phyloP scores from a whole-genome alignment of 805 yeast species.

The Torulaspora microellipsoides region DNA sequence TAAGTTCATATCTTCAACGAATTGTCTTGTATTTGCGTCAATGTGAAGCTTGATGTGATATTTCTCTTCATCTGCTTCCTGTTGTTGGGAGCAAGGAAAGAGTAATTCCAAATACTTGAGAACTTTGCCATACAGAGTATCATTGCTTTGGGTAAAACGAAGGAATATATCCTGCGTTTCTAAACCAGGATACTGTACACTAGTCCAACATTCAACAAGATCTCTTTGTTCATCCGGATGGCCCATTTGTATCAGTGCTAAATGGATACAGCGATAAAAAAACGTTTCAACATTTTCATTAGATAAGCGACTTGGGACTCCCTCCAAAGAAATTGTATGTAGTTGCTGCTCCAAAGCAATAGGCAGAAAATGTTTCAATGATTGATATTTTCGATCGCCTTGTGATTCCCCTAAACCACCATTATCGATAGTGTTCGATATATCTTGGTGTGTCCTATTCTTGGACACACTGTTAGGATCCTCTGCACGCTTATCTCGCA shows the following conservation, averaged over 20 bases:
- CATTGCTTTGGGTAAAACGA: slow-evolving; percentile 10
- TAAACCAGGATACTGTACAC: slow-evolving; percentile 11
- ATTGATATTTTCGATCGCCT: slow-evolving; percentile 9
- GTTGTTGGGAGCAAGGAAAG: slow-evolving; percentile 1
- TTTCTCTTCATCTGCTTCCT: neutral
- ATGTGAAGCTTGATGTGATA: slow-evolving; percentile 12
- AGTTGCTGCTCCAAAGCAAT: slow-evolving; percentile 26
- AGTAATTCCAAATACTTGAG: slow-evolving; percentile 3
- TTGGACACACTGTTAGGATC: neutral
- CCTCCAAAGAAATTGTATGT: slow-evolving; percentile 20
- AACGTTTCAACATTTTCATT: slow-evolving; percentile 13
- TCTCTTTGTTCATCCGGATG: neutral
- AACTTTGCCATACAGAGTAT: slow-evolving; percentile 2
- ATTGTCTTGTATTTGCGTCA: slow-evolving; percentile 20
- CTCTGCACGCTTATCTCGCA: neutral
- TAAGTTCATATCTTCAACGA: slow-evolving; percentile 11
- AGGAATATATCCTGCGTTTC: slow-evolving; percentile 20
- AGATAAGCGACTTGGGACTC: slow-evolving; percentile 15
- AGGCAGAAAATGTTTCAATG: slow-evolving; percentile 26
- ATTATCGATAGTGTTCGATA: neutral
- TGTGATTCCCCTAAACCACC: neutral
- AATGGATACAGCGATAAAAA: slow-evolving; percentile 5
- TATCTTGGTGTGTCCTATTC: neutral
- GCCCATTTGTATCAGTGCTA: slow-evolving; percentile 1
- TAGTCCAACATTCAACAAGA: slow-evolving; percentile 16